Evolutionary conservation across 2,329 filamentous ascomycete genomes (phyloP).

Genomic region (Botrytis cinerea): DNA sequence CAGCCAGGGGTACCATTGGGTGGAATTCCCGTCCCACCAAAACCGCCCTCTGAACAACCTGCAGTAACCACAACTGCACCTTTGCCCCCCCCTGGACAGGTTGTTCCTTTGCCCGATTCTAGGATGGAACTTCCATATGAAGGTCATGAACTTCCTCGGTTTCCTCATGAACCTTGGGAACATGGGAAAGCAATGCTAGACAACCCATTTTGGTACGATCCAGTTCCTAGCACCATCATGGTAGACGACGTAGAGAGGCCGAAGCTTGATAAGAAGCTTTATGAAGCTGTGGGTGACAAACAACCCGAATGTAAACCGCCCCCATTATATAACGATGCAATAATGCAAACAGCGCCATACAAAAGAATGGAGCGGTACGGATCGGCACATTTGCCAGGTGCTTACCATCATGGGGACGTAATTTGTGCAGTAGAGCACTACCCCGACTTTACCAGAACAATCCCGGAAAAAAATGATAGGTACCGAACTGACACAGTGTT

Average conservation of each 20-base stretch:
- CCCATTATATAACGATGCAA: background rate
- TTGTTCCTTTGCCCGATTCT: background rate
- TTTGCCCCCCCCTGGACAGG: background rate
- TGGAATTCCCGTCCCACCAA: background rate
- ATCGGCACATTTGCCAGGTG: background rate
- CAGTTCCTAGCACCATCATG: background rate
- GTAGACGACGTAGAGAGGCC: background rate
- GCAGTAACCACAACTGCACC: background rate
- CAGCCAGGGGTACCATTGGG: background rate
- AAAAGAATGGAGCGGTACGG: conserved; percentile 7
- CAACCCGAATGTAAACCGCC: background rate
- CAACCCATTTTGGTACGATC: background rate
- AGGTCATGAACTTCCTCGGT: background rate
- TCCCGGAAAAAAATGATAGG: background rate
- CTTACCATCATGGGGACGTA: background rate
- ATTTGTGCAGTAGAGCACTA: conserved; percentile 1
- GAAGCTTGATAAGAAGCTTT: conserved; percentile 6
- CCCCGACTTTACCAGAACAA: background rate
- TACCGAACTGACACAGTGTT: conserved; percentile 5
- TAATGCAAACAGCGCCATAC: background rate
- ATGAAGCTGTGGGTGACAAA: background rate
- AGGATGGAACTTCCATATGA: background rate
- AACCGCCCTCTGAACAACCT: background rate
- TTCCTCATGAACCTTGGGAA: background rate
- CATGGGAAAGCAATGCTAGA: background rate